Base-by-base conservation (phyloP, 2,329 filamentous ascomycete genomes). In the Macrophomina pseudophaseolina region DNA sequence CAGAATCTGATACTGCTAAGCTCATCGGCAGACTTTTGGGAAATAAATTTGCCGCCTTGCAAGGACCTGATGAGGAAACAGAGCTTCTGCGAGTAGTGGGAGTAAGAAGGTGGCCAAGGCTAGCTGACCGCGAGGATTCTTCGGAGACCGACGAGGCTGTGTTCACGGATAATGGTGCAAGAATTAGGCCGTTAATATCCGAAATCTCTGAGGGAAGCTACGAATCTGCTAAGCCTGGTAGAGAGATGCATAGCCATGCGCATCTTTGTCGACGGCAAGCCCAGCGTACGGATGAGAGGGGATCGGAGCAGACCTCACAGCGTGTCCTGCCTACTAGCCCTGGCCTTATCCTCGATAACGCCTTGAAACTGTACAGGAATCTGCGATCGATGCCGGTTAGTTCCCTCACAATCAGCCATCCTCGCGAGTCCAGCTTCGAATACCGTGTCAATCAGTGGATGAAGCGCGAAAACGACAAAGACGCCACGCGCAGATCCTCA, bases 401-500 rank as follows among this genome's bases (percentile, higher is more conserved):
- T 5, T 18, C 16, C n/a, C 6, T n/a, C 8, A 28, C 14, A 23
- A 4, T 16, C 9, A 6, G 12, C 8, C 16, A 38, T 4, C 5
- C 40, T 3, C 56, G 44, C 8, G 42, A 49, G 23, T 5, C 30
- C 9, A 49, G 44, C 7, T 49, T 62, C 32, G 58, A 62, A 38
- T 48, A 33, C n/a, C 58, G 58, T n/a, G 38, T 62, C 8, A 18
- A 42, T 23, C 58, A 62, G 6, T 62, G 58, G 58, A 62, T 62
- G 4, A 35, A 48, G 42, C 58, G 58, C 30, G 58, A 62, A 18
- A 48, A 49, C 0, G 42, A 33, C 4, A n/a, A 14, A n/a, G 28
- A 49, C 4, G 9, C 16, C 9, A 23, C 58, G 5, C 28, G 58
- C 40, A 35, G n/a, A 28, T 35, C 30, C 8, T 62, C 58, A 38